These are phyloP conservation scores for Pilasporangium apinafurcum DNA, from an alignment of 352 stramenopile species.

Conservation along the genomic window DNA sequence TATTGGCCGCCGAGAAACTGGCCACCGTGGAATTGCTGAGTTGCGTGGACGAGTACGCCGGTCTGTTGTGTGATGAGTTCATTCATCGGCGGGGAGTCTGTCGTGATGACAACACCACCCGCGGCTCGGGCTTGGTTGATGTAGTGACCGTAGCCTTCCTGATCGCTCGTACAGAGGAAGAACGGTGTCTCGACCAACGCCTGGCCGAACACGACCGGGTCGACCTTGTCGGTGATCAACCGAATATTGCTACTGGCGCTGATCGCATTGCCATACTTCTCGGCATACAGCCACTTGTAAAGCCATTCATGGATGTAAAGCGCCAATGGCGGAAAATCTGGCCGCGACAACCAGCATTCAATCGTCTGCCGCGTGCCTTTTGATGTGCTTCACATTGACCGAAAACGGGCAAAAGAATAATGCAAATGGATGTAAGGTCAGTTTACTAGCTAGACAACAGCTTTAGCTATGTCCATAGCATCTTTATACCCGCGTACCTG, in stretches of 20 bases:
- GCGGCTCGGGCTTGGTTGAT: conserved; percentile 51
- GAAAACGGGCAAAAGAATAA: too few relatives aligned
- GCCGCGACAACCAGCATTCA: conserved; percentile 40
- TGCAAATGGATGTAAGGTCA: conserved; percentile 1
- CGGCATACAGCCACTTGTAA: conserved; percentile 10
- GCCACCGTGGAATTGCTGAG: conserved; percentile 3
- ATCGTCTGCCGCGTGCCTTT: conserved; percentile 47
- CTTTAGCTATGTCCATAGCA: background rate
- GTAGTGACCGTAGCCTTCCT: conserved; percentile 62
- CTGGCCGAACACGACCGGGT: conserved; percentile 23
- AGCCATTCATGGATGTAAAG: conserved; percentile 21
- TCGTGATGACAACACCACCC: conserved; percentile 41
- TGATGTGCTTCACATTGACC: conserved; percentile 18
- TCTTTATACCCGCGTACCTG: conserved; percentile 3
- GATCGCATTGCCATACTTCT: conserved; percentile 12
- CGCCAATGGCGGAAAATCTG: conserved; percentile 32
- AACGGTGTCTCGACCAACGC: conserved; percentile 27
- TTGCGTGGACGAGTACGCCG: conserved; percentile 16
- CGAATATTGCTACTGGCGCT: conserved; percentile 14
- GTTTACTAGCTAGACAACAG: background rate
- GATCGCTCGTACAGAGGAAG: conserved; percentile 43
- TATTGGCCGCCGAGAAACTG: conserved; percentile 31
- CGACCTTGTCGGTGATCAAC: conserved; percentile 24
- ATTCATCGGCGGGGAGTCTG: conserved; percentile 57
- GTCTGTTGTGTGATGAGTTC: conserved; percentile 34